These are phyloP conservation scores for Paraurostyla sp. DNA, from an alignment of 73 alveolate genomes.

Conservation along the genomic window DNA sequence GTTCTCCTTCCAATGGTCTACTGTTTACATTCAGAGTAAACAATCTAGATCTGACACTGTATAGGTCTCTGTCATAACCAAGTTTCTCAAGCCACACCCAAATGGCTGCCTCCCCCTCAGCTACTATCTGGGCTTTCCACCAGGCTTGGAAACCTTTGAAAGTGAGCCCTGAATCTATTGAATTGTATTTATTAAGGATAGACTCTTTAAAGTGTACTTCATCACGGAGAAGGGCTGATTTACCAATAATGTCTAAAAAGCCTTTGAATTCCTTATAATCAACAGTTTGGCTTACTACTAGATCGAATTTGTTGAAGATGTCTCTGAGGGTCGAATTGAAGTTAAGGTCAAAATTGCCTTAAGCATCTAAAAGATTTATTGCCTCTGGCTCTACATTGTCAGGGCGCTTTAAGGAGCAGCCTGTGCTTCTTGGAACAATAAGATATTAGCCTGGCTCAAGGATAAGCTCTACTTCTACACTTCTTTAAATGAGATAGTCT, in stretches of 20 bases:
- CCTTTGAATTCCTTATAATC: conserved; percentile 56
- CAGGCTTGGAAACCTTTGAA: conserved; percentile 90
- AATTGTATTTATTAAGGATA: conserved; percentile 77
- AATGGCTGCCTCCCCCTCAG: conserved; percentile 80
- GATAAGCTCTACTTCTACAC: conserved; percentile 74
- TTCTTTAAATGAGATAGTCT: conserved; percentile 65
- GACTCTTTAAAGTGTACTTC: conserved; percentile 70
- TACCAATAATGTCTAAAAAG: conserved; percentile 89
- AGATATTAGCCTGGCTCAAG: conserved; percentile 92
- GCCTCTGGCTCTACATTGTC: conserved; percentile 18
- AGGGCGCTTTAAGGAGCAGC: conserved; percentile 86
- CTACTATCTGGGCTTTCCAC: conserved; percentile 81
- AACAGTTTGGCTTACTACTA: neutral
- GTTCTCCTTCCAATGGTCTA: conserved; percentile 64
- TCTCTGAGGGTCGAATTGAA: conserved; percentile 8
- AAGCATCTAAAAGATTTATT: conserved; percentile 13
- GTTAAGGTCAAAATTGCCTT: neutral
- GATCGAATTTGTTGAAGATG: neutral
- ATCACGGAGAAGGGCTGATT: conserved; percentile 85
- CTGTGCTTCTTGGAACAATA: conserved; percentile 95
- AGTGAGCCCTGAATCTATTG: conserved; percentile 85
- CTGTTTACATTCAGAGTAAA: conserved; percentile 90
- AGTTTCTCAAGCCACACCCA: conserved; percentile 84
- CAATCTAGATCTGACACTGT: conserved; percentile 86
- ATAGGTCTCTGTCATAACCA: conserved; percentile 94